phyloP scores from a whole-genome alignment of 2,329 filamentous ascomycete species.

The Ophiostoma fasciatum region DNA sequence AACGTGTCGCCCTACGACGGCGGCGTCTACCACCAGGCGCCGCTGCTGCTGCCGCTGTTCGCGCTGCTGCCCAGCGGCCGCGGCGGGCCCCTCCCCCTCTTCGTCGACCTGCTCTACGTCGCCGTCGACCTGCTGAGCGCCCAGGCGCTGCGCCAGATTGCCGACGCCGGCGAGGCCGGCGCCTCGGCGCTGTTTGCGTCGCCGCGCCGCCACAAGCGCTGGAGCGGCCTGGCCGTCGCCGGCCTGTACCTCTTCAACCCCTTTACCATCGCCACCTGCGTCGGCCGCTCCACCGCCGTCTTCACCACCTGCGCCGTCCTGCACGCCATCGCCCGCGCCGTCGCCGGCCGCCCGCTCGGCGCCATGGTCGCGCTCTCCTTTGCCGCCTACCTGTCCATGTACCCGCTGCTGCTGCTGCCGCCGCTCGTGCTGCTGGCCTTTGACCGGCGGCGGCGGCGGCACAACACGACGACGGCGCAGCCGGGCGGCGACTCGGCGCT shows the following conservation, averaged over 20 bases:
- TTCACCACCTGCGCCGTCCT: conserved; percentile 84
- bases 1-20: conserved; percentile 97
- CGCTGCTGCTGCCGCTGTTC: conserved; percentile 81
- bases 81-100: conserved; percentile 48
- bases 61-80: conserved; percentile 60
- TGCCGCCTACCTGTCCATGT: conserved; percentile 83
- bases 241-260: conserved; percentile 88
- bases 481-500: conserved; percentile 19
- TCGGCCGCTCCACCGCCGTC: conserved; percentile 76
- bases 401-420: conserved; percentile 73
- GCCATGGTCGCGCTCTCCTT: conserved; percentile 76
- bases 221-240: conserved; percentile 60
- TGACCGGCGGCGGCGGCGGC: conserved; percentile 36
- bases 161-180: conserved; percentile 63
- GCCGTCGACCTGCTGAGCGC: conserved; percentile 70
- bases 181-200: conserved; percentile 67
- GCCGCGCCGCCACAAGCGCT: conserved; percentile 57
- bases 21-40: conserved; percentile 69
- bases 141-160: conserved; percentile 62
- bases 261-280: conserved; percentile 79
- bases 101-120: conserved; percentile 70
- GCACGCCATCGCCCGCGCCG: conserved; percentile 67
- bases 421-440: conserved; percentile 70
- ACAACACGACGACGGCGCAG: conserved; percentile 14
- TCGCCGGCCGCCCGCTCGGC: conserved; percentile 55